Evolutionary conservation across 2,329 filamentous ascomycete genomes (phyloP).

Genomic region (Epichloe aotearoae): DNA sequence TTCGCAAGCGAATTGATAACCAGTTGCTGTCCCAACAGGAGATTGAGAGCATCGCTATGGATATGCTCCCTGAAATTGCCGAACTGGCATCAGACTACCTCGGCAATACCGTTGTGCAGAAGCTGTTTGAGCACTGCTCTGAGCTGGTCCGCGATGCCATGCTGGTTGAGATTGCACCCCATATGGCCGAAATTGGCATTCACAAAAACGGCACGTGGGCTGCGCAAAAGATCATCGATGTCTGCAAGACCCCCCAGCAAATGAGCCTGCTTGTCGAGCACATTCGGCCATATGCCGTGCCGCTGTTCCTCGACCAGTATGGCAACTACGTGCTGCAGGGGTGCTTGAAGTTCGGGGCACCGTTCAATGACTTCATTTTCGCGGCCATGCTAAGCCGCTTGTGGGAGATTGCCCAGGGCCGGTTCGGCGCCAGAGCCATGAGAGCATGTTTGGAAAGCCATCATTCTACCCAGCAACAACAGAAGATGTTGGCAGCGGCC

Average conservation of each 20-base stretch:
- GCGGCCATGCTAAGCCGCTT: constrained; percentile 90
- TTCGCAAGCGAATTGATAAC: constrained; percentile 95
- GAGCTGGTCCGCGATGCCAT: constrained; percentile 84
- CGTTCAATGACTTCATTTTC: constrained; percentile 93
- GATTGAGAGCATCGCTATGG: constrained; percentile 81
- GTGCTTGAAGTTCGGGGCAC: constrained; percentile 79
- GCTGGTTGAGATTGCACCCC: constrained; percentile 75
- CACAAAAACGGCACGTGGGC: constrained; percentile 99
- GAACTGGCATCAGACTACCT: constrained; percentile 93
- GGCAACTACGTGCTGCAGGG: constrained; percentile 98
- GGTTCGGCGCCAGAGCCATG: constrained; percentile 93
- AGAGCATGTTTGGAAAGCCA: constrained; percentile 93
- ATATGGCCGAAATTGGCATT: constrained; percentile 89
- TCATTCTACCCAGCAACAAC: constrained; percentile 87
- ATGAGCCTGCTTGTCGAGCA: constrained; percentile 76
- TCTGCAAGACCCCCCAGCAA: constrained; percentile 73
- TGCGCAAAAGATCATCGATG: constrained; percentile 97
- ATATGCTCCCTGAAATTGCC: constrained; percentile 93
- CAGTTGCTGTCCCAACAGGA: constrained; percentile 73
- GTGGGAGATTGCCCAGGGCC: constrained; percentile 86
- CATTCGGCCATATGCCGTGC: constrained; percentile 73
- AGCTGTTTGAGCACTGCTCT: constrained; percentile 92
- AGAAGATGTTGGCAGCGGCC: constrained; percentile 82
- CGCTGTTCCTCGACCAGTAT: constrained; percentile 92
- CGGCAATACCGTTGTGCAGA: constrained; percentile 98